These are phyloP conservation scores for Pseudotsuga menziesii DNA, from an alignment of 75 land plant genomes.

Conservation along the genomic window DNA sequence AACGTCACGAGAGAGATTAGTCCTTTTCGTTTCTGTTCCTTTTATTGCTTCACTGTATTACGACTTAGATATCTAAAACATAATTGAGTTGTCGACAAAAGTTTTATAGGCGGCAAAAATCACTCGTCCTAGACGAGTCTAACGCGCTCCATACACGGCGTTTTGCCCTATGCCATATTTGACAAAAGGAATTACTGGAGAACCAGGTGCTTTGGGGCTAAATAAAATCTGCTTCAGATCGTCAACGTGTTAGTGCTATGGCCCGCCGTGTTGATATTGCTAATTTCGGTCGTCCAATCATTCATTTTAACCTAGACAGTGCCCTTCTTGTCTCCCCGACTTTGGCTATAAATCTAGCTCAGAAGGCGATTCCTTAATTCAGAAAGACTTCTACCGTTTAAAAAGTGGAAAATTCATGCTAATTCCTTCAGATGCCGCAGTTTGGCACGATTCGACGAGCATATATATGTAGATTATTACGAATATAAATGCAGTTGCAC, in stretches of 20 bases:
- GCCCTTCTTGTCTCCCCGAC: background rate
- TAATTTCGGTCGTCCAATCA: background rate
- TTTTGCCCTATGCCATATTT: too few species aligned
- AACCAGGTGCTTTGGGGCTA: background rate
- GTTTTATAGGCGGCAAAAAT: too few species aligned
- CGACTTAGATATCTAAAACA: too few species aligned
- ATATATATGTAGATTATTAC: background rate
- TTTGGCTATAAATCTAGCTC: background rate
- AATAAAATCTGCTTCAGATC: background rate
- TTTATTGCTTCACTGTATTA: too few species aligned
- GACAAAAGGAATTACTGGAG: background rate
- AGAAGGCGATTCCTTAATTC: background rate
- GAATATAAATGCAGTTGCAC: background rate
- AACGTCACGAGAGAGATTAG: too few species aligned
- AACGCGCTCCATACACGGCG: too few species aligned
- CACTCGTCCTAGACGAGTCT: too few species aligned
- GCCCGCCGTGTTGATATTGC: background rate
- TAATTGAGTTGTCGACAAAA: too few species aligned
- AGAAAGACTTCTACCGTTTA: background rate
- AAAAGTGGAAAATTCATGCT: background rate
- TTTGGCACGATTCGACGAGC: background rate
- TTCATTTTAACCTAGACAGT: background rate
- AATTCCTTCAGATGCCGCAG: conserved; percentile 7
- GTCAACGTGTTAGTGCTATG: background rate
- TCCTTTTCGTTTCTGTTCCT: too few species aligned